These are phyloP conservation scores for Stemphylium beticola DNA, from an alignment of 2,329 filamentous ascomycete genomes.

Conservation along the genomic window DNA sequence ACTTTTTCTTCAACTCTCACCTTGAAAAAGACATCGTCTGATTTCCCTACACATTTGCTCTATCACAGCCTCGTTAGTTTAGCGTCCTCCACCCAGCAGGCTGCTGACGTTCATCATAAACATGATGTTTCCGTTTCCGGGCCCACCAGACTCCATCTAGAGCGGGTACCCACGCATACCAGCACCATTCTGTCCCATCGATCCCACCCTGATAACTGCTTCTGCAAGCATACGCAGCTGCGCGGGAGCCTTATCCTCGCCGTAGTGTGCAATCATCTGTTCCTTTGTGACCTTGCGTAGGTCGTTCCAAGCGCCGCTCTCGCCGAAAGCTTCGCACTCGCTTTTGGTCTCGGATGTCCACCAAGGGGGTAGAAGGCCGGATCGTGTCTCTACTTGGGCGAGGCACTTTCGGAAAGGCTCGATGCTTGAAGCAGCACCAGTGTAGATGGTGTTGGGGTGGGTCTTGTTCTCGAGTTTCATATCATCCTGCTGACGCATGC, in stretches of 20 bases:
- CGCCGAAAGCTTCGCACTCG: conserved; percentile 28
- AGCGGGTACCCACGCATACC: conserved; percentile 26
- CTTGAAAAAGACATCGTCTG: no score
- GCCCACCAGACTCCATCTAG: conserved; percentile 23
- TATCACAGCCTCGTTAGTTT: neutral
- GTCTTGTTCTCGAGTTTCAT: conserved; percentile 21
- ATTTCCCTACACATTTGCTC: no score
- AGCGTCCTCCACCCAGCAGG: neutral
- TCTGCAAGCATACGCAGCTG: conserved; percentile 37
- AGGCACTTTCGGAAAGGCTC: conserved; percentile 30
- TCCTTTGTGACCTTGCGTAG: conserved; percentile 23
- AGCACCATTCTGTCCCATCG: conserved; percentile 21
- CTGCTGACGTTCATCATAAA: conserved; percentile 12
- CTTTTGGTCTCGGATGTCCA: conserved; percentile 27
- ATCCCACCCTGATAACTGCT: conserved; percentile 20
- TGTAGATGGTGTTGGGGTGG: conserved; percentile 23
- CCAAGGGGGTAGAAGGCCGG: conserved; percentile 30
- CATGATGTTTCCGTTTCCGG: neutral
- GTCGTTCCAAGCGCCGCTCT: conserved; percentile 23
- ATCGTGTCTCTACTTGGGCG: conserved; percentile 1
- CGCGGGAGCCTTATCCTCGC: conserved; percentile 29
- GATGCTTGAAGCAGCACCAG: conserved; percentile 20
- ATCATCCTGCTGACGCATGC: conserved; percentile 32
- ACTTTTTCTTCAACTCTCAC: no score
- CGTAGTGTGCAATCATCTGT: conserved; percentile 31